A percentile compares a stretch with the other conserved stretches of the same genome.
Evolutionary conservation across 2,329 filamentous ascomycete species (phyloP).

Genomic region (Paramyrothecium roridum): DNA sequence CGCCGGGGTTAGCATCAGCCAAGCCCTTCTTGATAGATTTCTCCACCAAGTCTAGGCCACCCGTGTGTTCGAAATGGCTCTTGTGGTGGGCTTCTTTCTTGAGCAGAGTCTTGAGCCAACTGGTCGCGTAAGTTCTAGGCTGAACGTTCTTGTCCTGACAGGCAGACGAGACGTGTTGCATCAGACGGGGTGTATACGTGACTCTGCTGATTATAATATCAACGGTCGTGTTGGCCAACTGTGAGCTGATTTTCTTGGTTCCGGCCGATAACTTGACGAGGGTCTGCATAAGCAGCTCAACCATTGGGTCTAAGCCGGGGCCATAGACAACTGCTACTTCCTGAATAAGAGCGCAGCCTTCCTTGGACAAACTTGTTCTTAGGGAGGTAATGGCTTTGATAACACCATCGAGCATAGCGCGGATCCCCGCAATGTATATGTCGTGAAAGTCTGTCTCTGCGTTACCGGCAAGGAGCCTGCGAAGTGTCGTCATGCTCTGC

Average conservation of each 20-base stretch:
- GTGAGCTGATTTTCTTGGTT: conserved; percentile 89
- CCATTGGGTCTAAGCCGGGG: conserved; percentile 78
- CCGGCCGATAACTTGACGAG: conserved; percentile 85
- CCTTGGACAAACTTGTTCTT: conserved; percentile 84
- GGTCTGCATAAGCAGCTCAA: conserved; percentile 84
- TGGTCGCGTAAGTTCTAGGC: conserved; percentile 72
- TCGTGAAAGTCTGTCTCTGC: conserved; percentile 72
- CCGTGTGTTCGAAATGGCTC: conserved; percentile 76
- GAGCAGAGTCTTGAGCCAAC: conserved; percentile 82
- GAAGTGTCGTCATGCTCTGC: conserved; percentile 72
- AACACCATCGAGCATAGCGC: conserved; percentile 78
- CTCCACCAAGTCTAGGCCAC: conserved; percentile 78
- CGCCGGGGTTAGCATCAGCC: conserved; percentile 83
- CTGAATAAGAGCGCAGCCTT: conserved; percentile 79
- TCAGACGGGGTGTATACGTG: conserved; percentile 74
- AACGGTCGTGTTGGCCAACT: conserved; percentile 79
- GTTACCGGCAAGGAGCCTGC: conserved; percentile 80
- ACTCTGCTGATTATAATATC: conserved; percentile 75
- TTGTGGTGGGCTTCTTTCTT: conserved; percentile 77
- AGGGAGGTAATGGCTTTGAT: conserved; percentile 81
- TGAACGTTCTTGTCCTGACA: conserved; percentile 93
- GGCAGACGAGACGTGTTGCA: conserved; percentile 81
- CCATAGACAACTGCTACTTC: conserved; percentile 77
- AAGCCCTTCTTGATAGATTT: conserved; percentile 88
- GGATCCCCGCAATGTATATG: conserved; percentile 67